These are phyloP conservation scores for Tirmania nivea DNA, from an alignment of 495 filamentous ascomycete species.

Conservation along the genomic window DNA sequence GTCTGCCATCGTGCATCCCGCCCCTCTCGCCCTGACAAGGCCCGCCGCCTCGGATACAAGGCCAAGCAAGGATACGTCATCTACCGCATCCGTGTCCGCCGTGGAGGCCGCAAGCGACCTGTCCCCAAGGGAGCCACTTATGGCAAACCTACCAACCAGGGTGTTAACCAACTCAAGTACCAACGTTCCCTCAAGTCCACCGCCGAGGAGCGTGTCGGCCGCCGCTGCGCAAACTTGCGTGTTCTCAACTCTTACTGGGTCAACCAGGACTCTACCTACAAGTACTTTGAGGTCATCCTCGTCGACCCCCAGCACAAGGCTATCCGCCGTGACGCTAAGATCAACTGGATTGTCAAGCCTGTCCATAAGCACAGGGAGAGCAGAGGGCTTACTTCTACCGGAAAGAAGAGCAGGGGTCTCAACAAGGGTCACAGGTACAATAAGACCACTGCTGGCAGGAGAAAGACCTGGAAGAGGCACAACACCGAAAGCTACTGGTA, in stretches of 20 bases:
- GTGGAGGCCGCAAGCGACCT: slow-evolving; percentile 92
- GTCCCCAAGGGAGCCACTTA: slow-evolving; percentile 96
- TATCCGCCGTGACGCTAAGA: slow-evolving; percentile 92
- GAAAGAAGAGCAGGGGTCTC: slow-evolving; percentile 97
- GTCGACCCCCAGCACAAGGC: slow-evolving; percentile 99
- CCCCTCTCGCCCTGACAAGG: slow-evolving; percentile 97
- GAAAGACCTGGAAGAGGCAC: slow-evolving; percentile 99
- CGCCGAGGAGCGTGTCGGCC: slow-evolving; percentile 98
- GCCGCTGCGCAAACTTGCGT: slow-evolving; percentile 92
- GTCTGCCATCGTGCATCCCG: slow-evolving; percentile 97
- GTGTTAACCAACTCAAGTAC: slow-evolving; percentile 99
- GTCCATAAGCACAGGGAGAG: slow-evolving; percentile 99
- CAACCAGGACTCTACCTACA: slow-evolving; percentile 99
- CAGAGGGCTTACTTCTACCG: slow-evolving; percentile 87
- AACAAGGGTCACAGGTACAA: slow-evolving; percentile 97
- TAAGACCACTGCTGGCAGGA: slow-evolving; percentile 82
- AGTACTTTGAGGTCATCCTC: slow-evolving; percentile 99
- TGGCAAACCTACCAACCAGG: slow-evolving; percentile 99
- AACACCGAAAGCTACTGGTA: slow-evolving; percentile 87
- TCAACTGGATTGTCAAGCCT: slow-evolving; percentile 99
- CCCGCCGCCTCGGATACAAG: slow-evolving; percentile 99
- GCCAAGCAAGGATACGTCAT: slow-evolving; percentile 99
- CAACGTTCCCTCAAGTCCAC: slow-evolving; percentile 93
- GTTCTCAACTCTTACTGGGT: slow-evolving; percentile 99
- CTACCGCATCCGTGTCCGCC: slow-evolving; percentile 93